Conservation (phyloP, 768 basidiomycete genomes). For the Erythrobasidium yunnanense region DNA sequence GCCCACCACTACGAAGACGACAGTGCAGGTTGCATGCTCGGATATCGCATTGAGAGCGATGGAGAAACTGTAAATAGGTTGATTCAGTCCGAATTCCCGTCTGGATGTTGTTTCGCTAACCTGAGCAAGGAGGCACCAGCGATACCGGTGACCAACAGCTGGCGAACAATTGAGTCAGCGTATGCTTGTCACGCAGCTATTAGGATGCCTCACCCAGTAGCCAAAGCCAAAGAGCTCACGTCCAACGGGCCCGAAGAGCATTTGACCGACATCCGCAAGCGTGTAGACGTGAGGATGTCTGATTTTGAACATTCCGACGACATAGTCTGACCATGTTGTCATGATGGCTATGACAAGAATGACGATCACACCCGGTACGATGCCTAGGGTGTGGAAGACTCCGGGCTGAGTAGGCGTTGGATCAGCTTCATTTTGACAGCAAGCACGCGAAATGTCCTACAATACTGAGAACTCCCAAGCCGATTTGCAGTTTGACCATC, state of each 20-base stretch:
- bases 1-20: conserved; percentile 6
- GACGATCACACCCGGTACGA: not conserved
- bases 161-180: no score
- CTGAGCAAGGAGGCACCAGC: no score
- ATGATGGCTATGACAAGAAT: not conserved
- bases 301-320: not conserved
- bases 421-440: no score
- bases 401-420: not conserved
- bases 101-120: no score
- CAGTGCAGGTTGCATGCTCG: not conserved
- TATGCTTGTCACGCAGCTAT: no score
- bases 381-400: not conserved
- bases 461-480: not conserved
- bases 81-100: no score
- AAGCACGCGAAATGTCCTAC: no score
- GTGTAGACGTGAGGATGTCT: not conserved
- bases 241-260: not conserved
- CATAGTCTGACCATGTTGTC: not conserved
- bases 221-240: not conserved
- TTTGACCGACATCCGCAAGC: not conserved
- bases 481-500: not conserved
- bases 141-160: no score
- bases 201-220: no score
- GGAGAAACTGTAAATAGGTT: no score
- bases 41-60: conserved; percentile 1